Conservation (phyloP, 352 stramenopile species). For the Phytophthora ohioensis region DNA sequence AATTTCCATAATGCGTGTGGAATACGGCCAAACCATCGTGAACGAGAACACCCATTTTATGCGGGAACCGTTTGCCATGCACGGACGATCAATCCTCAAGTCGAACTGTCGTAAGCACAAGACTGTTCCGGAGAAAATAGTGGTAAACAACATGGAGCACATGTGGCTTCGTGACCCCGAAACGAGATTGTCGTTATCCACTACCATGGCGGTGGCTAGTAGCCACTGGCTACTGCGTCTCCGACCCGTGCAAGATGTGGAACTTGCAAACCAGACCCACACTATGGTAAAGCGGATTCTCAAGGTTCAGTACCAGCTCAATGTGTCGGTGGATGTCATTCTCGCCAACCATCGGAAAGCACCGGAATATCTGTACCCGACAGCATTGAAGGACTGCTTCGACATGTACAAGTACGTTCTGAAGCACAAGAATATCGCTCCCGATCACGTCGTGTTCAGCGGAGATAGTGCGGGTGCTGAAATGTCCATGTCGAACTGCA, state of each 20-base stretch:
- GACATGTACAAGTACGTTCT: slow-evolving; percentile 55
- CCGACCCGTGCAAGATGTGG: slow-evolving; percentile 41
- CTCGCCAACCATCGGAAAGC: slow-evolving; percentile 67
- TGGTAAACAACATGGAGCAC: slow-evolving; percentile 47
- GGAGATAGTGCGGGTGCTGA: slow-evolving; percentile 57
- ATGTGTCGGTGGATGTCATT: slow-evolving; percentile 48
- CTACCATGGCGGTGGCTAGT: slow-evolving; percentile 45
- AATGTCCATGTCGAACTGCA: slow-evolving; percentile 44
- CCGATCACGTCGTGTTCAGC: slow-evolving; percentile 45
- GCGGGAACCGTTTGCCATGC: slow-evolving; percentile 34
- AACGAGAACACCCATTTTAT: slow-evolving; percentile 38
- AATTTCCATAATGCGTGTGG: slow-evolving; percentile 41
- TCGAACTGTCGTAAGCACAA: slow-evolving; percentile 31
- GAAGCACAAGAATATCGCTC: slow-evolving; percentile 26
- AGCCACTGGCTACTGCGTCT: slow-evolving; percentile 39
- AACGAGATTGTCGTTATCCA: slow-evolving; percentile 48
- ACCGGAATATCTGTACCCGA: slow-evolving; percentile 47
- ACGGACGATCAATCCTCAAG: slow-evolving; percentile 37
- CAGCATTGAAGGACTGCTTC: slow-evolving; percentile 49
- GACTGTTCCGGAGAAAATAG: slow-evolving; percentile 31
- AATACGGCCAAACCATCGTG: slow-evolving; percentile 41
- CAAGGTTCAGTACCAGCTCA: slow-evolving; percentile 21
- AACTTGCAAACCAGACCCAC: slow-evolving; percentile 39
- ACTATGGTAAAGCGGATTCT: slow-evolving; percentile 32
- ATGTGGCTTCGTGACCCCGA: slow-evolving; percentile 45